A percentile compares a stretch with the other conserved stretches of the same genome.
Conservation (phyloP, 257 asterid species). For the Handroanthus guayacan region DNA sequence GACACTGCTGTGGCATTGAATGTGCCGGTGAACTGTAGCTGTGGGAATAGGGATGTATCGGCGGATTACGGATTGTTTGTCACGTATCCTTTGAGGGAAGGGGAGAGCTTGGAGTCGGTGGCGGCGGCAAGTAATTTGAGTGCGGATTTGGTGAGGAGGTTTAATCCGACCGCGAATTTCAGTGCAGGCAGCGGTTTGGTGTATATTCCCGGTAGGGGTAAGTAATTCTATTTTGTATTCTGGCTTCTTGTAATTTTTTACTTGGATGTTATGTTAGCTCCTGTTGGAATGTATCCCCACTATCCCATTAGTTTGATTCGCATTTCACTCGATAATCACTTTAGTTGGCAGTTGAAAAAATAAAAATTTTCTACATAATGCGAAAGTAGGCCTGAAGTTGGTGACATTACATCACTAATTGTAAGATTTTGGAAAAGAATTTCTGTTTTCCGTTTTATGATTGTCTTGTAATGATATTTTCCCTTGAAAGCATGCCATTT, state of each 20-base stretch:
- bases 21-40: slow-evolving; percentile 82
- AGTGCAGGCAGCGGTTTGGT: slow-evolving; percentile 58
- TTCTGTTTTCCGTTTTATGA: neutral
- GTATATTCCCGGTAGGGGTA: slow-evolving; percentile 83
- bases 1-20: slow-evolving; percentile 47
- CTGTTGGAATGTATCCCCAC: too few relatives aligned
- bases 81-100: slow-evolving; percentile 71
- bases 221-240: slow-evolving; percentile 6
- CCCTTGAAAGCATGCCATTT: neutral
- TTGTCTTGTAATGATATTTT: slow-evolving; percentile 7
- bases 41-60: slow-evolving; percentile 65
- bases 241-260: neutral
- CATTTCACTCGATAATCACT: too few relatives aligned
- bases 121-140: slow-evolving; percentile 59
- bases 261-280: too few relatives aligned
- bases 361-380: too few relatives aligned
- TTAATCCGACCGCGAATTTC: slow-evolving; percentile 63
- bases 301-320: too few relatives aligned
- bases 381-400: too few relatives aligned
- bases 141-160: slow-evolving; percentile 52
- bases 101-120: slow-evolving; percentile 59
- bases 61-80: slow-evolving; percentile 73
- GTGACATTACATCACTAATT: too few relatives aligned
- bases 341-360: too few relatives aligned
- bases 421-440: neutral